Conservation (phyloP, 768 basidiomycete genomes). For the Vararia minispora region DNA sequence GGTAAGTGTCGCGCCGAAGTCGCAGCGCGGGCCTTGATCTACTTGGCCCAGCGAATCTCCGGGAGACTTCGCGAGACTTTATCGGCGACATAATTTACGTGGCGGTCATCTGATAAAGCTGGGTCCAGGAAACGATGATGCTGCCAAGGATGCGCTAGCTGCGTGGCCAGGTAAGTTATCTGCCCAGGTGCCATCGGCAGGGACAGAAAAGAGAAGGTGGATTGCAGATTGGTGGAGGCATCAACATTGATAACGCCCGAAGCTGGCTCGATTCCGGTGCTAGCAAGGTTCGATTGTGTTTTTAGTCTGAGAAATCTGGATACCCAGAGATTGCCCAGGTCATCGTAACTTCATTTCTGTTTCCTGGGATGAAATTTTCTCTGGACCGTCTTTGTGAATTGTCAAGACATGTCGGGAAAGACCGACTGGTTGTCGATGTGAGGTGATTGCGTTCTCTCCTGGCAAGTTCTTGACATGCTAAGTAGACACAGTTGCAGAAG, state of each 20-base stretch:
- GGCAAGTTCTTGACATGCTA: neutral
- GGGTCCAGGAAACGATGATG: slow-evolving; percentile 78
- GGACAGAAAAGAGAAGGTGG: slow-evolving; percentile 32
- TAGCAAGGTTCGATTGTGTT: slow-evolving; percentile 52
- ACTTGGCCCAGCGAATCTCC: slow-evolving; percentile 52
- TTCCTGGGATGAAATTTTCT: slow-evolving; percentile 75
- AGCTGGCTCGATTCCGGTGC: slow-evolving; percentile 86
- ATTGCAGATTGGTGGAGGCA: slow-evolving; percentile 91
- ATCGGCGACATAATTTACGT: slow-evolving; percentile 50
- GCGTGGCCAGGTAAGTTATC: slow-evolving; percentile 66
- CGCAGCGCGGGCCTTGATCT: slow-evolving; percentile 8
- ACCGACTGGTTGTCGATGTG: slow-evolving; percentile 87
- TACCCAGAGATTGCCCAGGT: slow-evolving; percentile 40
- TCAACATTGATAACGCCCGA: slow-evolving; percentile 67
- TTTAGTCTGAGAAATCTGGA: slow-evolving; percentile 3
- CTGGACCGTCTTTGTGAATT: slow-evolving; percentile 56
- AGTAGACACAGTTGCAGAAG: slow-evolving; percentile 59
- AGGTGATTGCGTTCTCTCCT: slow-evolving; percentile 40
- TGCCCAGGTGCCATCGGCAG: neutral
- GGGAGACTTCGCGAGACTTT: slow-evolving; percentile 70
- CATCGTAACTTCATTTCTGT: slow-evolving; percentile 96
- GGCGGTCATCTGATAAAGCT: slow-evolving; percentile 98
- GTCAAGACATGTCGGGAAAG: slow-evolving; percentile 60
- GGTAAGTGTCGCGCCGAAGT: slow-evolving; percentile 27
- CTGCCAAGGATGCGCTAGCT: slow-evolving; percentile 73